These are phyloP conservation scores for Laguncularia racemosa DNA, from an alignment of 345 rosid species.

Conservation along the genomic window DNA sequence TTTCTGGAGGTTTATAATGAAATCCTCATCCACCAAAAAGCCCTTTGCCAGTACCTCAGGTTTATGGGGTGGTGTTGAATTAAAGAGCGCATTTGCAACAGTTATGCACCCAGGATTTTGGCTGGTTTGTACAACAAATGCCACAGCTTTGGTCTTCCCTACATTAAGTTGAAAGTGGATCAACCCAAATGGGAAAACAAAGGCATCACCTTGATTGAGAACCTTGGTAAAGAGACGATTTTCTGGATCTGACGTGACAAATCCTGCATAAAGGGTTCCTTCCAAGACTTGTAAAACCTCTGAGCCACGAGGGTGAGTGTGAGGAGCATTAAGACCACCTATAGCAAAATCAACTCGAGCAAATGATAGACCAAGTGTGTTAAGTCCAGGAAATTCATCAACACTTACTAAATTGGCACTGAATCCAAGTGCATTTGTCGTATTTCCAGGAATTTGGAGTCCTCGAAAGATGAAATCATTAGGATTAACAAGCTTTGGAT, in stretches of 20 bases:
- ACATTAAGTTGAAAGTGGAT: too few relatives aligned
- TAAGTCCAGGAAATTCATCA: conserved; percentile 10
- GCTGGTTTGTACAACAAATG: conserved; percentile 14
- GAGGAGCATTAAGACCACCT: too few relatives aligned
- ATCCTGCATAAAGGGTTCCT: conserved; percentile 11
- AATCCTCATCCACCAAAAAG: conserved; percentile 14
- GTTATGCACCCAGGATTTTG: conserved; percentile 13
- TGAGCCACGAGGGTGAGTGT: conserved; percentile 11
- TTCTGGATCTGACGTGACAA: conserved; percentile 16
- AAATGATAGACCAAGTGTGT: conserved; percentile 14
- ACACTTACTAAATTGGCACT: too few relatives aligned
- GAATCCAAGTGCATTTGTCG: conserved; percentile 12
- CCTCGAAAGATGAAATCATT: too few relatives aligned
- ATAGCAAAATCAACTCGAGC: conserved; percentile 12
- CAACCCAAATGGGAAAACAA: conserved; percentile 18
- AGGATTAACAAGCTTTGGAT: conserved; percentile 6
- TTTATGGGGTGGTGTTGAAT: conserved; percentile 8
- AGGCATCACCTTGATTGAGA: conserved; percentile 12
- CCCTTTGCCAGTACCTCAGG: conserved; percentile 11
- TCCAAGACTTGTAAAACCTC: conserved; percentile 12
- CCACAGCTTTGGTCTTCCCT: conserved; percentile 11
- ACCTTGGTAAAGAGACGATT: conserved; percentile 19
- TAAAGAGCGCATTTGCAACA: conserved; percentile 9
- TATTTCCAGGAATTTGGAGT: conserved; percentile 10
- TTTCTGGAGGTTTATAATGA: conserved; percentile 3